A percentile compares a stretch with the other conserved stretches of the same genome.
phyloP scores from a whole-genome alignment of 2,329 filamentous ascomycete genomes.

The Thelonectria olida region DNA sequence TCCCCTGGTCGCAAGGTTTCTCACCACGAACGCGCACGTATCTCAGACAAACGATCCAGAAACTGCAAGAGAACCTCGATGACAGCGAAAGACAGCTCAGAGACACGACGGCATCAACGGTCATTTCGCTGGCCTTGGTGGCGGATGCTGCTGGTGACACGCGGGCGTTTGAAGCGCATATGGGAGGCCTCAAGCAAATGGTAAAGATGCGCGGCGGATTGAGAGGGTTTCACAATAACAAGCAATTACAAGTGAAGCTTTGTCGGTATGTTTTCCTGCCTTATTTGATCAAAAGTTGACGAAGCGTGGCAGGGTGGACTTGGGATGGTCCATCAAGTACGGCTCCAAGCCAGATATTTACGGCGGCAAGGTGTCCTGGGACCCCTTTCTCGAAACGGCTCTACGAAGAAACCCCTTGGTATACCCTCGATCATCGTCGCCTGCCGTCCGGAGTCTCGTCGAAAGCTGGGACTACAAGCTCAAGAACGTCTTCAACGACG shows the following conservation, averaged over 20 bases:
- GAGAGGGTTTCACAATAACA: conserved; percentile 33
- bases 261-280: conserved; percentile 34
- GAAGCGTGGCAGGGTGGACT: conserved; percentile 31
- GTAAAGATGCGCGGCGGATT: conserved; percentile 41
- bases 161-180: conserved; percentile 30
- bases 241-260: conserved; percentile 40
- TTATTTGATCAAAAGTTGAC: not conserved
- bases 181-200: conserved; percentile 36
- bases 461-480: conserved; percentile 35
- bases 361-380: conserved; percentile 29
- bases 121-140: conserved; percentile 35
- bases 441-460: conserved; percentile 19
- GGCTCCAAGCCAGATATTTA: conserved; percentile 38
- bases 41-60: conserved; percentile 28
- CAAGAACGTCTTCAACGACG: conserved; percentile 39
- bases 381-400: conserved; percentile 18
- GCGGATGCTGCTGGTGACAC: conserved; percentile 33
- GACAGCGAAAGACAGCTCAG: conserved; percentile 24
- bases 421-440: not conserved
- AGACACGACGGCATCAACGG: conserved; percentile 32
- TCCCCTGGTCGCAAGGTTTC: conserved; percentile 11
- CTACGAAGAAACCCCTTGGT: not conserved
- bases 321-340: conserved; percentile 39
- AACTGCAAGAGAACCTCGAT: conserved; percentile 28
- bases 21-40: conserved; percentile 22